Evolutionary conservation across 345 rosid genomes (phyloP), one percentile per base, ranked within the genome.

Genomic region (Isatis tinctoria): DNA sequence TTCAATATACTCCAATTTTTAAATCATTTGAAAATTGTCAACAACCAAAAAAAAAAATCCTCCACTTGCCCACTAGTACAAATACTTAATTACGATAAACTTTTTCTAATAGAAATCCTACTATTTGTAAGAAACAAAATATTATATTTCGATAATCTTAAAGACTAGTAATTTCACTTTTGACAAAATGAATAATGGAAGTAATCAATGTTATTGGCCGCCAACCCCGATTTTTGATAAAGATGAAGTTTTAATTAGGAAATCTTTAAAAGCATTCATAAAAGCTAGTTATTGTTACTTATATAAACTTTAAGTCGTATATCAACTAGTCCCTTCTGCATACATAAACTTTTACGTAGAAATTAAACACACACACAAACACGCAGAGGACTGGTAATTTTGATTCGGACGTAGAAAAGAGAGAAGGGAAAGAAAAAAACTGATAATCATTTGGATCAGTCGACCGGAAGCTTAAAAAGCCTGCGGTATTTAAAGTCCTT

Each of bases 401-500:
- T 20, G 44, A 59, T 20, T 24, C 8, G 9, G 16, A 58, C 5
- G 24, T 22, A 22, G 24, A 22, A 22, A 22, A 2, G 2, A 14
- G 35, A 16, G 35, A 14, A 52, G 4, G 12, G 26, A 2, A 28
- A 26, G 5, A 57, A 66, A 17, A n/a, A 10, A 9, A 8, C 45
- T 39, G 33, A 13, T 27, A 32, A 16, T 71, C 37, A 26, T 18
- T 52, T 32, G 5, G 40, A 30, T 74, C 53, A 67, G 0, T 74
- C 73, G 17, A 76, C 78, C 3, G 96, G 87, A 59, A 90, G 67
- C 82, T 86, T 86, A 69, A 86, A 79, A 59, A 86, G 86, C 70
- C 86, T 88, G 30, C 93, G 88, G 60, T 78, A 79, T 22, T 44
- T 70, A 20, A 84, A 88, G 30, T 90, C 97, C 68, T 75, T 75